A percentile compares a stretch with the other conserved stretches of the same genome.
Conservation (phyloP, 306 rosid species). For the Dalbergia cultrata region DNA sequence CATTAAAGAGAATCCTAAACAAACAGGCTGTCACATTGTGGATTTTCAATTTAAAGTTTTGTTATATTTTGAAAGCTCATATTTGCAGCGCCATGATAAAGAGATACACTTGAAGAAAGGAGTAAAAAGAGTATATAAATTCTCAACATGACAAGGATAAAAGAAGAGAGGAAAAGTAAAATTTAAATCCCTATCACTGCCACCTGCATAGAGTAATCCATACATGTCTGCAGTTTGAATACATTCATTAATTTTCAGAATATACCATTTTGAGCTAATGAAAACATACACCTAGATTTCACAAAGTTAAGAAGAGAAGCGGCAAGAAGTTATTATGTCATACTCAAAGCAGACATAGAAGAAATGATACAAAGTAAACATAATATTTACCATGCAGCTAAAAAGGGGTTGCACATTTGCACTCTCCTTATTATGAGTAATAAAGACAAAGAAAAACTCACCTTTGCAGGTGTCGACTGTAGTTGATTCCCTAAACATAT, state of each 20-base stretch:
- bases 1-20: neutral
- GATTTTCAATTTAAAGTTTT: neutral
- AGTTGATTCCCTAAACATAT: slow-evolving; percentile 79
- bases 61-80: neutral
- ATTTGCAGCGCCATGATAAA: neutral
- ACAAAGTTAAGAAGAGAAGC: slow-evolving; percentile 12
- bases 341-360: slow-evolving; percentile 12
- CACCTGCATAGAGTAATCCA: neutral
- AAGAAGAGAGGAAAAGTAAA: neutral
- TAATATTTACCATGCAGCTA: slow-evolving; percentile 15
- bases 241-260: slow-evolving; percentile 23
- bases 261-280: slow-evolving; percentile 2
- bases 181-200: neutral
- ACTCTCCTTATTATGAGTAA: slow-evolving; percentile 28
- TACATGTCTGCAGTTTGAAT: neutral
- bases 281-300: neutral
- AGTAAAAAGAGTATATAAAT: slow-evolving; percentile 6
- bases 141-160: neutral
- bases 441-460: slow-evolving; percentile 46
- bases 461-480: slow-evolving; percentile 59
- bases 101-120: slow-evolving; percentile 16
- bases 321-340: slow-evolving; percentile 7
- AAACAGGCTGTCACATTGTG: neutral
- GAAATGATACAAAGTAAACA: slow-evolving; percentile 17
- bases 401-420: neutral